A percentile compares a stretch with the other conserved stretches of the same genome.
Conservation (phyloP, 1,139 yeast genomes). For the Yamadazyma aaseri region DNA sequence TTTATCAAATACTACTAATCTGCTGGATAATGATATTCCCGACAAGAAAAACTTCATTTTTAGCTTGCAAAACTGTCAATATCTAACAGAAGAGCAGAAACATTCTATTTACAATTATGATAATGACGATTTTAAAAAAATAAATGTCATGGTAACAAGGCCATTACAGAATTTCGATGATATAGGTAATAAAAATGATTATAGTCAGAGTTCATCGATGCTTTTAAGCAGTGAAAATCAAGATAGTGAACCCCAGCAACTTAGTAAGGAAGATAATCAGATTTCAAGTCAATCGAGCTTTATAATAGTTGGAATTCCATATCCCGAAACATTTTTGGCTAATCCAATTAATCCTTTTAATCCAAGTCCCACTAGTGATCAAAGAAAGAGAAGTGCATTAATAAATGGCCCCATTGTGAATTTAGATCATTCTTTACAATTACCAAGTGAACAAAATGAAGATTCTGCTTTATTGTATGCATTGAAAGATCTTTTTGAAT, state of each 20-base stretch:
- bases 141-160: constrained; percentile 39
- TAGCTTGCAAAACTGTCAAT: constrained; percentile 34
- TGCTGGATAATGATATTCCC: constrained; percentile 17
- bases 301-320: constrained; percentile 44
- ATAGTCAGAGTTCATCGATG: constrained; percentile 39
- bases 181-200: constrained; percentile 22
- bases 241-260: constrained; percentile 3
- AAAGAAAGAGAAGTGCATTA: constrained; percentile 76
- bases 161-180: constrained; percentile 21
- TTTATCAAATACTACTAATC: constrained; percentile 5
- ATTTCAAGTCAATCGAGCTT: constrained; percentile 33
- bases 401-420: constrained; percentile 82
- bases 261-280: constrained; percentile 22
- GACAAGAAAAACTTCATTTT: constrained; percentile 23
- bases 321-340: constrained; percentile 36
- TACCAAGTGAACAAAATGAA: constrained; percentile 41
- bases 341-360: constrained; percentile 43
- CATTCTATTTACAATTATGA: constrained; percentile 26
- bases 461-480: constrained; percentile 65
- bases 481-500: constrained; percentile 80
- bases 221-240: constrained; percentile 14
- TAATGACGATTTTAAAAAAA: constrained; percentile 30
- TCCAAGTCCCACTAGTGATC: constrained; percentile 64
- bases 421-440: constrained; percentile 61
- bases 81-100: constrained; percentile 37